A percentile compares a stretch with the other conserved stretches of the same genome.
Evolutionary conservation across 495 filamentous ascomycete genomes (phyloP).

Genomic region (Glonium stellatum): DNA sequence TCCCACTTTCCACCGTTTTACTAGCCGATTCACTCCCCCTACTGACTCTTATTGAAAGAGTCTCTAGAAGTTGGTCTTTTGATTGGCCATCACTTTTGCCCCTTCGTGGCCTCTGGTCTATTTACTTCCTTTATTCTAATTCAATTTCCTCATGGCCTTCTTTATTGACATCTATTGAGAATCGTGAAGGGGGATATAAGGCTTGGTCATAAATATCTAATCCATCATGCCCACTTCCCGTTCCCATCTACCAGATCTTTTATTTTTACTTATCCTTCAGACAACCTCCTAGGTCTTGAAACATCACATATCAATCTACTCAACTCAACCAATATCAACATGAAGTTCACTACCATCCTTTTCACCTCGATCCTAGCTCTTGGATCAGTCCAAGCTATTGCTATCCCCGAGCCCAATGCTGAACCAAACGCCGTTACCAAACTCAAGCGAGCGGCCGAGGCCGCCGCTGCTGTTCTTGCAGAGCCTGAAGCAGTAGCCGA

Average conservation of each 20-base stretch:
- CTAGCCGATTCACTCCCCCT: neutral
- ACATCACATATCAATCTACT: conserved; percentile 1
- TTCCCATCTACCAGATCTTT: neutral
- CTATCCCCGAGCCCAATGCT: conserved; percentile 6
- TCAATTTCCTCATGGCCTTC: conserved; percentile 9
- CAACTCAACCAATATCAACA: conserved; percentile 28
- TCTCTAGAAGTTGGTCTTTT: neutral
- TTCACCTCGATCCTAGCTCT: conserved; percentile 39
- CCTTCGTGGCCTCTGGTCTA: neutral
- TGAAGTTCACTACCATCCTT: conserved; percentile 45
- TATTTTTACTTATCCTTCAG: too few species aligned
- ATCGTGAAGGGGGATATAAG: neutral
- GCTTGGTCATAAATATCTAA: neutral
- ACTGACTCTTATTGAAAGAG: conserved; percentile 18
- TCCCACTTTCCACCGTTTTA: neutral
- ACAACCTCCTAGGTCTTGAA: neutral
- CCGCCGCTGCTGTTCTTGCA: neutral
- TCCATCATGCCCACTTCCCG: neutral
- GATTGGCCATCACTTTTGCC: conserved; percentile 1
- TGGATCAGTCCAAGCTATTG: conserved; percentile 16
- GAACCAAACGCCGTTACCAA: neutral
- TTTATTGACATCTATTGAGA: neutral
- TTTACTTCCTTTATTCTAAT: neutral
- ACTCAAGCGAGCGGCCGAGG: neutral
- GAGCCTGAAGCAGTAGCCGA: neutral